Base-by-base conservation (phyloP, 73 alveolate genomes). In the Tetrahymena elliotti region DNA sequence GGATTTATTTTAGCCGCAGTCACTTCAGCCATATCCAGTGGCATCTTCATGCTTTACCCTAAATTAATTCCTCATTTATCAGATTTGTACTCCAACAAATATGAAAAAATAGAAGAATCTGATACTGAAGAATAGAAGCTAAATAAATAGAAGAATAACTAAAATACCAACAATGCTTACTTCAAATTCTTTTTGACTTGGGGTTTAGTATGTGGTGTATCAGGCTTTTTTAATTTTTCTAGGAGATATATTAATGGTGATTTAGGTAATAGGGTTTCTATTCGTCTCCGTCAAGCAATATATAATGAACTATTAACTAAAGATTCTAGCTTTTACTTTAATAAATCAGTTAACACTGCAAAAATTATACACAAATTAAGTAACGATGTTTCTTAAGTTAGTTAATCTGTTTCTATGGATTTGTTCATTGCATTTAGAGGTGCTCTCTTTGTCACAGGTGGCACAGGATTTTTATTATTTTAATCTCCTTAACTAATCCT, bases 261-360 rank as follows among this genome's bases (percentile, higher is more conserved):
- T 41, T 41, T 94, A 27, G 93, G 96, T 83, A 94, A 94, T 94
- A 36, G 96, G 36, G 88, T 94, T 83, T 93, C 94, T 82, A 94
- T 94, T 93, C 92, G 96, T 40, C 92, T 94, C 47, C 92, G 96
- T 34, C 37, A 94, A 40, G 84, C 92, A 27, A 94, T 94, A 83
- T 94, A 83, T 94, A 39, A 94, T 37, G 68, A 94, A 83, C 68
- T 94, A 33, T n/a, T 94, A 40, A 82, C 94, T 34, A 94, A 83
- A 94, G 96, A 94, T 34, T 41, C 82, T 39, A 27, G 35, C 22
- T 82, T 27, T 35, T 83, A 68, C 88, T 68, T 68, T 24, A 68
- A 68, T 68, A 68, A 68, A 31, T 31, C 34, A 18, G 36, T 94
- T 33, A 93, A 94, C 84, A 83, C 96, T 20, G 35, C 92, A 94